These are phyloP conservation scores for Naematelia encephala DNA, from an alignment of 768 basidiomycete species.

Conservation along the genomic window DNA sequence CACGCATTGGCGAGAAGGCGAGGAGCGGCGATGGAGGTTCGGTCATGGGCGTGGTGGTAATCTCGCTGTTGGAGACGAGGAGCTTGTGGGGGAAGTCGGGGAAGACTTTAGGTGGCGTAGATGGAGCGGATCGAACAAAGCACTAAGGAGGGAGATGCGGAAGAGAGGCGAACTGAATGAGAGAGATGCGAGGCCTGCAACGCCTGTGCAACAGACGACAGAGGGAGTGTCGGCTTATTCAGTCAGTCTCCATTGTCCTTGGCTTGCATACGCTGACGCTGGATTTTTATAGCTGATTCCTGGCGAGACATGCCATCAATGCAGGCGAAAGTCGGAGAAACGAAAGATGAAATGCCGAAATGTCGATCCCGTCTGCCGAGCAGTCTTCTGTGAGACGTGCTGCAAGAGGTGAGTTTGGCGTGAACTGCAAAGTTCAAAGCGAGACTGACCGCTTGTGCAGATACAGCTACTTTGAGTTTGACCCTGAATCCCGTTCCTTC, in stretches of 20 bases:
- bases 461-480: conserved; percentile 46
- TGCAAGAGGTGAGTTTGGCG: conserved; percentile 34
- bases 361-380: conserved; percentile 30
- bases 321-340: conserved; percentile 34
- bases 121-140: conserved; percentile 27
- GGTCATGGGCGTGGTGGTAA: conserved; percentile 23
- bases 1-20: conserved; percentile 23
- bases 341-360: conserved; percentile 46
- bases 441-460: conserved; percentile 10
- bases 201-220: not conserved
- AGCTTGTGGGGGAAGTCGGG: conserved; percentile 22
- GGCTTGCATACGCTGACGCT: conserved; percentile 5
- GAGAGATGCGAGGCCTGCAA: conserved; percentile 14
- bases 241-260: conserved; percentile 25
- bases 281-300: conserved; percentile 25
- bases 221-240: conserved; percentile 32
- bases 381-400: conserved; percentile 41
- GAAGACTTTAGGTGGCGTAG: conserved; percentile 35
- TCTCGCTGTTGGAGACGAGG: conserved; percentile 6
- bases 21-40: conserved; percentile 29
- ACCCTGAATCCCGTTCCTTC: conserved; percentile 40
- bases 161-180: conserved; percentile 22
- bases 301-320: conserved; percentile 47
- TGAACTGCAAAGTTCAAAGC: not conserved
- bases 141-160: conserved; percentile 26